Percentiles rank a stretch among this genome's conserved stretches.
Evolutionary conservation across 1,284 basidiomycete species (phyloP).

Genomic region (Ustilago trichophora): DNA sequence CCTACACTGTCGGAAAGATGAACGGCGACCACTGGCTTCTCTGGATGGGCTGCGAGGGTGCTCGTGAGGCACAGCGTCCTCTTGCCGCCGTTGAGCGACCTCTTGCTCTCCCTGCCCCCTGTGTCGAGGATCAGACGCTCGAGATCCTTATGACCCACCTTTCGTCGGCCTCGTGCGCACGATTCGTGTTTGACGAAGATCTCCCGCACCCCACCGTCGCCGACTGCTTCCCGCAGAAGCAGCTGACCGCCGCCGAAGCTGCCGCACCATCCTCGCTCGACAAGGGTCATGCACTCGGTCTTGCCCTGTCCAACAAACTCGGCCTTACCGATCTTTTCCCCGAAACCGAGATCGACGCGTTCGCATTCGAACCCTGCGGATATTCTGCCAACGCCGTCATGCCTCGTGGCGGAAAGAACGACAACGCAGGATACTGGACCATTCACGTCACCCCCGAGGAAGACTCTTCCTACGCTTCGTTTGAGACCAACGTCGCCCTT

Average conservation of each 20-base stretch:
- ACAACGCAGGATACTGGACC: constrained; percentile 78
- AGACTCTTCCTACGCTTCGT: constrained; percentile 96
- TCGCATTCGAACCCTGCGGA: constrained; percentile 93
- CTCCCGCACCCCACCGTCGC: constrained; percentile 35
- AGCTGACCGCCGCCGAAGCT: constrained; percentile 10
- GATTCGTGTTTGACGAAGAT: constrained; percentile 76
- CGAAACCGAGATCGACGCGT: constrained; percentile 85
- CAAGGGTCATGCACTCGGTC: constrained; percentile 73
- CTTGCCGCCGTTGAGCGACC: constrained; percentile 41
- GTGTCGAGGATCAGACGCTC: constrained; percentile 82
- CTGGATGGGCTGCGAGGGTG: constrained; percentile 71
- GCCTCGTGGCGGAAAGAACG: constrained; percentile 40
- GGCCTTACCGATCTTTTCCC: constrained; percentile 87
- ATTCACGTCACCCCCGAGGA: constrained; percentile 98
- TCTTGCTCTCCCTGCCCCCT: constrained; percentile 40
- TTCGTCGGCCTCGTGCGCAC: constrained; percentile 76
- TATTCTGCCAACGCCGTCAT: constrained; percentile 91
- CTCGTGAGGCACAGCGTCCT: constrained; percentile 53
- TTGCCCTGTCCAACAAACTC: constrained; percentile 76
- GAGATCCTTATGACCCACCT: constrained; percentile 98
- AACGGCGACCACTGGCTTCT: constrained; percentile 99
- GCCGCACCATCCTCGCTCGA: constrained; percentile 21
- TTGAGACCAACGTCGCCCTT: constrained; percentile 97
- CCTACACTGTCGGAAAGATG: constrained; percentile 96
- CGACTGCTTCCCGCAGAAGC: constrained; percentile 44